phyloP scores from a whole-genome alignment of 805 yeast genomes.

The Lachancea kluyveri region DNA sequence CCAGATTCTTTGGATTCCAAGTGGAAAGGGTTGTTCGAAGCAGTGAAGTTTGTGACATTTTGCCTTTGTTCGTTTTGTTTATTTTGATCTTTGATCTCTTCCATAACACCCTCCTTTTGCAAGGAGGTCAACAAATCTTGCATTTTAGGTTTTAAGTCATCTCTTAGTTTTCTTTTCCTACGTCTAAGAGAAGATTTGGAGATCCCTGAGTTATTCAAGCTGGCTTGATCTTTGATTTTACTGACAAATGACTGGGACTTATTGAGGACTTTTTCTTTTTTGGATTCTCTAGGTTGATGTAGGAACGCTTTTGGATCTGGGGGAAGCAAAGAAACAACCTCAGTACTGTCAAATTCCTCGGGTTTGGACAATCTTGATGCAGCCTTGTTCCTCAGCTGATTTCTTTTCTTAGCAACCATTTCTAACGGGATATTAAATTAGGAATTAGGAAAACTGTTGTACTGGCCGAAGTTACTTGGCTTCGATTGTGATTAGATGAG shows the following conservation, averaged over 20 bases:
- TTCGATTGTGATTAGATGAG: not conserved
- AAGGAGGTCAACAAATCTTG: conserved; percentile 53
- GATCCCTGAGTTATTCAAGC: conserved; percentile 38
- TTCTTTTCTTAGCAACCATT: conserved; percentile 43
- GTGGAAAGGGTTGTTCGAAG: conserved; percentile 1
- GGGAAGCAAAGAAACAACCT: conserved; percentile 17
- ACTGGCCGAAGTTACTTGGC: not conserved
- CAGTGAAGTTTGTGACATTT: conserved; percentile 6
- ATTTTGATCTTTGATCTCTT: conserved; percentile 4
- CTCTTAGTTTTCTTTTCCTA: conserved; percentile 56
- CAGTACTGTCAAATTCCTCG: conserved; percentile 6
- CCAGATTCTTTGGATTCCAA: conserved; percentile 11
- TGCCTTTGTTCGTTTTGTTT: not conserved
- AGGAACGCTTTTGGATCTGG: conserved; percentile 41
- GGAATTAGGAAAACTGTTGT: conserved; percentile 1
- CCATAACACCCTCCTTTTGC: conserved; percentile 28
- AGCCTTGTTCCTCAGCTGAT: conserved; percentile 38
- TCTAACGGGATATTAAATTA: too few relatives aligned
- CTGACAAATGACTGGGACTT: conserved; percentile 33
- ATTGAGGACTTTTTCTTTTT: conserved; percentile 44
- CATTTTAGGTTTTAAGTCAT: conserved; percentile 62
- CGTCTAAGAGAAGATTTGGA: conserved; percentile 62
- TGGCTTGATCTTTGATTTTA: conserved; percentile 16
- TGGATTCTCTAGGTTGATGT: conserved; percentile 45
- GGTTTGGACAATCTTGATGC: conserved; percentile 23